Evolutionary conservation across 305 asterid genomes (phyloP), one percentile per base, ranked within the genome.

Genomic region (Plantago coronopus): DNA sequence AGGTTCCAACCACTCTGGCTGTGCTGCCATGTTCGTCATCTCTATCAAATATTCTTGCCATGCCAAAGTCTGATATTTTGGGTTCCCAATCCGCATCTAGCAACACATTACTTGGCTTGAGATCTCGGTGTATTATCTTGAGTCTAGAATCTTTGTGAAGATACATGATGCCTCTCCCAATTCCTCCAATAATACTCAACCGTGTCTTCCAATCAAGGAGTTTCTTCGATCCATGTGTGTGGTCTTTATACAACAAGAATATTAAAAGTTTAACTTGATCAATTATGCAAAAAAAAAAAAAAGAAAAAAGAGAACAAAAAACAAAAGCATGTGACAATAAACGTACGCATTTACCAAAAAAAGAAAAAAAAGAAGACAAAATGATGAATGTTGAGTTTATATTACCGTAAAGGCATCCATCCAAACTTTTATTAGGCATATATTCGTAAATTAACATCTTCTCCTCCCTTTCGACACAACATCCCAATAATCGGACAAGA

Each of bases 111-210:
- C n/a, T n/a, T n/a, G n/a, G n/a, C n/a, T n/a, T n/a, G n/a, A n/a
- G n/a, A n/a, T n/a, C n/a, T n/a, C n/a, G n/a, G n/a, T n/a, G n/a
- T n/a, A n/a, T n/a, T n/a, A n/a, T n/a, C n/a, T 64, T 70, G 5
- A 81, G 60, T 42, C 81, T 75, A 9, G 87, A 81, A 67, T 78
- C 81, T 47, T 69, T 73, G 60, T 81, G 84, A 40, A 81, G 87
- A 46, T 78, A 81, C 45, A 81, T 69, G 17, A 81, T 68, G 7
- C 78, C 81, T 65, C 78, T 72, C 2, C 78, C 73, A 53, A 72
- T 70, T 6, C 81, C 76, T 65, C 69, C 74, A 9, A 76, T 76
- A 21, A 76, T 69, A 18, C n/a, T 53, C 8, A 56, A 64, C 5
- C 69, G 71, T 20, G 47, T 76, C 34, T 45, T 34, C 76, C 78